phyloP scores from a whole-genome alignment of 2,329 filamentous ascomycete species.

The Hyphodiscus sp. region DNA sequence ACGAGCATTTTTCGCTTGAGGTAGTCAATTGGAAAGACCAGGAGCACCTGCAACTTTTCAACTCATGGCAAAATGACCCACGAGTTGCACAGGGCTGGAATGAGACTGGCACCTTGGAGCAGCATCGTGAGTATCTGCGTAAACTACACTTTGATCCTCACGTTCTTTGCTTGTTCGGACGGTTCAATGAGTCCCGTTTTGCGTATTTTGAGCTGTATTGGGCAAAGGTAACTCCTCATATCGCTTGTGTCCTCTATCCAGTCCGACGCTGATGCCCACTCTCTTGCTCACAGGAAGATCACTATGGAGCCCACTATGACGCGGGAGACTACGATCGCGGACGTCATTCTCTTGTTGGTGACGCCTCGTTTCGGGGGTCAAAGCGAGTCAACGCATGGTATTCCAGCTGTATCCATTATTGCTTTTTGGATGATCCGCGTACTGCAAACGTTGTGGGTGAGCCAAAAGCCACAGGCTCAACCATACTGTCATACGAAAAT shows the following conservation, averaged over 20 bases:
- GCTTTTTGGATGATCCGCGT: constrained; percentile 55
- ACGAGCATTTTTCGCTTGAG: constrained; percentile 73
- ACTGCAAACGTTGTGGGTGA: constrained; percentile 57
- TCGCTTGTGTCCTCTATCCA: too few species aligned
- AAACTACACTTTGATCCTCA: constrained; percentile 66
- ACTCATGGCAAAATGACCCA: constrained; percentile 78
- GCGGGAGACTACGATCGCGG: constrained; percentile 52
- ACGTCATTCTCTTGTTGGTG: constrained; percentile 53
- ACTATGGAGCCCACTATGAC: constrained; percentile 51
- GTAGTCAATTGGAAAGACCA: constrained; percentile 59
- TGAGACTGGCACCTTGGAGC: constrained; percentile 66
- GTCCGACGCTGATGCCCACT: background rate
- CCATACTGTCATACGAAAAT: constrained; percentile 45
- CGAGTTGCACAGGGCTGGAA: constrained; percentile 77
- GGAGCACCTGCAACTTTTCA: constrained; percentile 64
- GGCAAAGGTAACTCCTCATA: constrained; percentile 48
- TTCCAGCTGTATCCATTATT: constrained; percentile 55
- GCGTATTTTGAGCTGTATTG: constrained; percentile 79
- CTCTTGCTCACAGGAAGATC: constrained; percentile 42
- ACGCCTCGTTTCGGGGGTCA: constrained; percentile 50
- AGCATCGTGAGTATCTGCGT: constrained; percentile 63
- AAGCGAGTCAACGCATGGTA: constrained; percentile 57
- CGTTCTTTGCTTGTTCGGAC: constrained; percentile 61
- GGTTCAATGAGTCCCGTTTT: constrained; percentile 65
- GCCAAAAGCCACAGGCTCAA: constrained; percentile 64